phyloP scores from a whole-genome alignment of 2,329 filamentous ascomycete species.

The Botrytis cinerea region DNA sequence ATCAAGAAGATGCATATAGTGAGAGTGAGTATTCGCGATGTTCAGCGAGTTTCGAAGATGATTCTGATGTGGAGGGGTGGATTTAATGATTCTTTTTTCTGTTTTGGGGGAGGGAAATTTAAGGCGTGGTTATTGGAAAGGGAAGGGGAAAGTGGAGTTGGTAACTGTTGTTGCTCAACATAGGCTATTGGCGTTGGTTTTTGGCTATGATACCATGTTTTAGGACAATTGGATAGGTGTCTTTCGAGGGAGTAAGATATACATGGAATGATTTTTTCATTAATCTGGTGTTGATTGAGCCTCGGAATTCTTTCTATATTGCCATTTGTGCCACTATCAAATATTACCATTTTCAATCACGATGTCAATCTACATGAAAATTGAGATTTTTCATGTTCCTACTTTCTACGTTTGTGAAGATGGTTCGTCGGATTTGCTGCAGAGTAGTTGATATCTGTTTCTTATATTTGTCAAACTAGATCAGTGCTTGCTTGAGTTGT shows the following conservation, averaged over 20 bases:
- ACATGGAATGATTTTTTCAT: background rate
- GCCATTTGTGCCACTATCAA: background rate
- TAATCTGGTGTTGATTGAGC: background rate
- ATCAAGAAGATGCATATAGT: background rate
- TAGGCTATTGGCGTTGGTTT: background rate
- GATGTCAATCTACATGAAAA: background rate
- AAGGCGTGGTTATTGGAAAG: background rate
- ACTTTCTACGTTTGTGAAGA: background rate
- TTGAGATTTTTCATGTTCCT: background rate
- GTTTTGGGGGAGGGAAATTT: background rate
- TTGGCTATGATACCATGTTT: background rate
- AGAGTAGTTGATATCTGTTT: rapidly evolving
- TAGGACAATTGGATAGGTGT: background rate
- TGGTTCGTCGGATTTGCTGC: background rate
- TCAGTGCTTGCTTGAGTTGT: background rate
- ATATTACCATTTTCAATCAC: background rate
- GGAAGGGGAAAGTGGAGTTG: background rate
- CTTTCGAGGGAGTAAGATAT: background rate
- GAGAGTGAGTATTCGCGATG: conserved; percentile 13
- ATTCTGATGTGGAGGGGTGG: background rate
- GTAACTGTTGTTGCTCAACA: background rate
- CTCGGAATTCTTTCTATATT: background rate
- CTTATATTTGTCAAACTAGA: background rate
- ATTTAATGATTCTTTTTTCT: background rate
- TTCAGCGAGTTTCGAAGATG: background rate